Conservation (phyloP, 2,329 filamentous ascomycete genomes). For the Balansia obtecta region DNA sequence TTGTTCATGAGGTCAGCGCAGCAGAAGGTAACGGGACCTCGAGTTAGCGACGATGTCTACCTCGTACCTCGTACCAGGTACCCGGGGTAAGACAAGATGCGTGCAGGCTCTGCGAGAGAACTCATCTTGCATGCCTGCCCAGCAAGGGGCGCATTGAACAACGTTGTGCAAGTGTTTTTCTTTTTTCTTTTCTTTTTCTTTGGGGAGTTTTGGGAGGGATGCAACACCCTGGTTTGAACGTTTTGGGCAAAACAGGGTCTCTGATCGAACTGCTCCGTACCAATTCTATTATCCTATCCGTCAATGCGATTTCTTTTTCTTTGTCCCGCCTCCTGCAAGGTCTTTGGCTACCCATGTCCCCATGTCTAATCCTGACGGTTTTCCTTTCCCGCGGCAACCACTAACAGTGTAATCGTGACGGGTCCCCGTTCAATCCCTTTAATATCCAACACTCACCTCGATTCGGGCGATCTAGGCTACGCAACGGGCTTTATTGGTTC, state of each 20-base stretch:
- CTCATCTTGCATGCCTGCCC: neutral
- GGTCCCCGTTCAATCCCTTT: constrained; percentile 5
- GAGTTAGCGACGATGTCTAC: too few species aligned
- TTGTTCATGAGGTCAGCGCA: too few species aligned
- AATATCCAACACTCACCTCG: constrained; percentile 4
- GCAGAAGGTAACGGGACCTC: too few species aligned
- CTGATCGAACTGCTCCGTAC: neutral
- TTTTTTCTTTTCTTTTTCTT: too few species aligned
- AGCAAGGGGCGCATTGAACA: neutral
- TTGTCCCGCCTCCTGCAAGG: neutral
- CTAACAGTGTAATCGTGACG: neutral
- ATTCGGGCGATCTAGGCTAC: constrained; percentile 8
- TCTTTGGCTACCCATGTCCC: neutral
- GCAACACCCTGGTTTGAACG: neutral
- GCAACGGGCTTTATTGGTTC: constrained; percentile 9
- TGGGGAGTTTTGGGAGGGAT: too few species aligned
- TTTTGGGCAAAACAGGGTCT: neutral
- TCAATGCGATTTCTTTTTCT: neutral
- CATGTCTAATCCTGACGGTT: neutral
- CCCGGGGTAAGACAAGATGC: too few species aligned
- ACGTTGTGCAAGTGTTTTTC: neutral
- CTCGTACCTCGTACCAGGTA: too few species aligned
- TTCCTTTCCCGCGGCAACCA: neutral
- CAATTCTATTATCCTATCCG: neutral
- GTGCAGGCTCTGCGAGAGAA: neutral